Conservation (phyloP, 306 rosid genomes). For the Betula pendula region DNA sequence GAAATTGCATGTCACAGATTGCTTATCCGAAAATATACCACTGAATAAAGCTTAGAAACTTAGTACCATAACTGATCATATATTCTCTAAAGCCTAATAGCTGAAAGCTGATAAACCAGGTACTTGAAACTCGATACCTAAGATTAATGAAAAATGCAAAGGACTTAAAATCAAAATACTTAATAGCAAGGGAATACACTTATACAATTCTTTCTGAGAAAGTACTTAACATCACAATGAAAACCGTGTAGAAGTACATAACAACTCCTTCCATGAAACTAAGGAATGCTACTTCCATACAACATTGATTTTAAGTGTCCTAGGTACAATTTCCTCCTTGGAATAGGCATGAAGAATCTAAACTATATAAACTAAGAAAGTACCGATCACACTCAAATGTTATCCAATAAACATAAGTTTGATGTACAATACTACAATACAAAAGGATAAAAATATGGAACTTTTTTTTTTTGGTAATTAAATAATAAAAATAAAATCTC, state of each 20-base stretch:
- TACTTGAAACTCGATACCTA: too few species aligned
- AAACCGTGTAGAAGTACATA: background rate
- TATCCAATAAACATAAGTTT: background rate
- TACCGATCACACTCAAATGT: background rate
- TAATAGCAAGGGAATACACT: background rate
- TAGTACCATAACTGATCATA: too few species aligned
- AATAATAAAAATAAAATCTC: background rate
- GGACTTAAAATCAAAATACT: background rate
- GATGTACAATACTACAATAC: background rate
- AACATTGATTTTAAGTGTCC: background rate
- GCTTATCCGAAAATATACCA: too few species aligned
- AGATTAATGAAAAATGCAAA: too few species aligned
- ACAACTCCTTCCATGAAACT: background rate
- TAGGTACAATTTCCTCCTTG: background rate
- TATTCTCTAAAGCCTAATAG: too few species aligned
- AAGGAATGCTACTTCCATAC: background rate
- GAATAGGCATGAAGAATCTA: background rate
- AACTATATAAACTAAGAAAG: background rate
- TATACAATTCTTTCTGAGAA: background rate
- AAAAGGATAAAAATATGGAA: slow-evolving; percentile 1
- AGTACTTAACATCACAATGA: background rate
- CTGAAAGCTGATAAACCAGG: too few species aligned
- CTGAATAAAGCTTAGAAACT: too few species aligned
- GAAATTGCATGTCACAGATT: too few species aligned
- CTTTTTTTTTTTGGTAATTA: background rate